Evolutionary conservation across 2,329 filamentous ascomycete genomes (phyloP).

Genomic region (Davidsoniella australis): DNA sequence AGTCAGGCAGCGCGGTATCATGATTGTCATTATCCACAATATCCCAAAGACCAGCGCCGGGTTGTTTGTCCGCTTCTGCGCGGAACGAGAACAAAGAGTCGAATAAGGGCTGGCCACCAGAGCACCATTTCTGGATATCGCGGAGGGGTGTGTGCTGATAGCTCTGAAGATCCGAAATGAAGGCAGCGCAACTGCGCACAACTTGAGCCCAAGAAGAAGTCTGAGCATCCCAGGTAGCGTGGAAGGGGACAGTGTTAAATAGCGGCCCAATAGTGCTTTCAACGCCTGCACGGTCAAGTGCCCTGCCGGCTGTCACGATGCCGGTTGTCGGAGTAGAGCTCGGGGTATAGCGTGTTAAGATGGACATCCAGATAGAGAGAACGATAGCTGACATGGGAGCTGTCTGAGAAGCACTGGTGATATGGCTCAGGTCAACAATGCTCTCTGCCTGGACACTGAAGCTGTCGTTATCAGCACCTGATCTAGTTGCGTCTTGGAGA

Average conservation of each 20-base stretch:
- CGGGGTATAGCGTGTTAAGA: slow-evolving; percentile 35
- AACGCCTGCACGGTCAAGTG: slow-evolving; percentile 47
- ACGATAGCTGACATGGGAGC: slow-evolving; percentile 67
- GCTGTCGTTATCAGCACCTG: slow-evolving; percentile 12
- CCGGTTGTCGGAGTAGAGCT: slow-evolving; percentile 40
- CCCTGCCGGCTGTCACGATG: slow-evolving; percentile 61
- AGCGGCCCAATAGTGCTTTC: slow-evolving; percentile 62
- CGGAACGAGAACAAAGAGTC: slow-evolving; percentile 76
- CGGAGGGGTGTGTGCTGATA: slow-evolving; percentile 69
- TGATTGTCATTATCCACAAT: slow-evolving; percentile 21
- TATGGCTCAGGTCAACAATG: slow-evolving; percentile 21
- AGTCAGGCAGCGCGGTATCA: slow-evolving; percentile 39
- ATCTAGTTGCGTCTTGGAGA: slow-evolving; percentile 5
- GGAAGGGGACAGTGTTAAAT: slow-evolving; percentile 77
- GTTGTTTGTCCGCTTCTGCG: slow-evolving; percentile 22
- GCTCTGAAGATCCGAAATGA: slow-evolving; percentile 47
- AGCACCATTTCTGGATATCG: slow-evolving; percentile 65
- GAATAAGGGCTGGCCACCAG: slow-evolving; percentile 45
- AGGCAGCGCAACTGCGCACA: slow-evolving; percentile 48
- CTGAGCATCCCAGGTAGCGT: slow-evolving; percentile 23
- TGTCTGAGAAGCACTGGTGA: slow-evolving; percentile 36
- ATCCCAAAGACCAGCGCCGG: slow-evolving; percentile 33
- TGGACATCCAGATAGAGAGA: slow-evolving; percentile 56
- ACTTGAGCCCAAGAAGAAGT: slow-evolving; percentile 38
- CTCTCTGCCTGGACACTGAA: slow-evolving; percentile 9